Base-by-base conservation (phyloP, 371 early-diverging fungal genomes). In the Rhizopus microsporus region DNA sequence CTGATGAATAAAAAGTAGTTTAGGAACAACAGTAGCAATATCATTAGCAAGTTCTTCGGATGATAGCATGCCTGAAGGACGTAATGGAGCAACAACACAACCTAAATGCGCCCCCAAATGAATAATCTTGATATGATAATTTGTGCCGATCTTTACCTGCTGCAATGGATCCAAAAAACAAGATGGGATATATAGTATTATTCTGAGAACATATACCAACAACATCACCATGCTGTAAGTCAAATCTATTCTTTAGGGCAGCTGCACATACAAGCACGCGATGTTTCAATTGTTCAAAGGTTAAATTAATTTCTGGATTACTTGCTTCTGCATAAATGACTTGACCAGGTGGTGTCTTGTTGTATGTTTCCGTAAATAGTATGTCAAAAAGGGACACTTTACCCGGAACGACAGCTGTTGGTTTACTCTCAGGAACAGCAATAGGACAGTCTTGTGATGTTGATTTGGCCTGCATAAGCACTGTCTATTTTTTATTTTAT, bases 171-270 rank as follows among this genome's bases (percentile, higher is more conserved):
- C 51, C 62, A 15, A 62, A 62, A 6, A 58, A 3, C 3, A 61
- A 4, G 0, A 55, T 43, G 4, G 56, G 37, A 32, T 62, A 67
- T 32, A 60, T 53, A 15, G 60, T 49, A 13, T 60, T 47, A 71
- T 90, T 91, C 46, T 84, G 86, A 42, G 87, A 65, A 40, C 81
- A 83, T 29, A 88, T 62, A 13, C 80, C 88, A 17, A 89, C 70
- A 3, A 85, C 85, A 59, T 89, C 86, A 39, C 86, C 80, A 39
- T 64, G 71, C 49, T 82, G 62, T 30, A 91, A 70, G 4, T 44
- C 9, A 55, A 55, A 58, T 2, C 35, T 39, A 31, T 13, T 17
- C 10, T 55, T 48, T 9, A 64, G 16, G 9, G 55, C 45, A 51
- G 59, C 42, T 10, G 56, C 51, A 46, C 10, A 10, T n/a, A 5